A percentile compares a stretch with the other conserved stretches of the same genome.
Conservation (phyloP, 1,139 yeast species). For the Arxiozyma telluris region DNA sequence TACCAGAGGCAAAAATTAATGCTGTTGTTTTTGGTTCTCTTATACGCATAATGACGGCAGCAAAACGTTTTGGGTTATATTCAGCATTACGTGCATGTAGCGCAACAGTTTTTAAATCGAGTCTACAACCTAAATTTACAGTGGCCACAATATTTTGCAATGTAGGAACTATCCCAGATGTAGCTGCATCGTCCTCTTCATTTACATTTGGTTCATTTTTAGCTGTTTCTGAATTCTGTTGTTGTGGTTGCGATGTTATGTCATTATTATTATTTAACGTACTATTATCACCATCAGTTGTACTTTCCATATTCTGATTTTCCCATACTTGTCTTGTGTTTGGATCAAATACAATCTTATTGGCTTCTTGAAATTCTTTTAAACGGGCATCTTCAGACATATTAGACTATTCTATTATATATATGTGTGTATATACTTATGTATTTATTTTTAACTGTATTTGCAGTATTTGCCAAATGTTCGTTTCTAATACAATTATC, state of each 20-base stretch:
- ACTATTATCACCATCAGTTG: constrained; percentile 6
- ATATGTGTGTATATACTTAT: no score
- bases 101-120: constrained; percentile 94
- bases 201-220: neutral
- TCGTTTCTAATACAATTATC: no score
- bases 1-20: constrained; percentile 94
- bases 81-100: constrained; percentile 98
- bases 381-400: constrained; percentile 30
- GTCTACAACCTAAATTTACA: constrained; percentile 89
- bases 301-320: constrained; percentile 17
- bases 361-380: constrained; percentile 30
- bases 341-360: constrained; percentile 30
- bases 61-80: constrained; percentile 95
- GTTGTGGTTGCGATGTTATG: constrained; percentile 4
- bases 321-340: constrained; percentile 33
- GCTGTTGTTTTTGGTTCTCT: constrained; percentile 99
- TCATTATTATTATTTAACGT: constrained; percentile 3
- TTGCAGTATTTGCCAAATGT: neutral
- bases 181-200: constrained; percentile 48
- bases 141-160: constrained; percentile 97
- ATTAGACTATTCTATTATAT: no score
- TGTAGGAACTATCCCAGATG: constrained; percentile 93
- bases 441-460: neutral
- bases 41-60: constrained; percentile 98
- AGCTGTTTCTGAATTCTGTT: neutral